Evolutionary conservation across 1,284 basidiomycete genomes (phyloP), one percentile per base, ranked within the genome.

Genomic region (Papiliotrema nemorosa): DNA sequence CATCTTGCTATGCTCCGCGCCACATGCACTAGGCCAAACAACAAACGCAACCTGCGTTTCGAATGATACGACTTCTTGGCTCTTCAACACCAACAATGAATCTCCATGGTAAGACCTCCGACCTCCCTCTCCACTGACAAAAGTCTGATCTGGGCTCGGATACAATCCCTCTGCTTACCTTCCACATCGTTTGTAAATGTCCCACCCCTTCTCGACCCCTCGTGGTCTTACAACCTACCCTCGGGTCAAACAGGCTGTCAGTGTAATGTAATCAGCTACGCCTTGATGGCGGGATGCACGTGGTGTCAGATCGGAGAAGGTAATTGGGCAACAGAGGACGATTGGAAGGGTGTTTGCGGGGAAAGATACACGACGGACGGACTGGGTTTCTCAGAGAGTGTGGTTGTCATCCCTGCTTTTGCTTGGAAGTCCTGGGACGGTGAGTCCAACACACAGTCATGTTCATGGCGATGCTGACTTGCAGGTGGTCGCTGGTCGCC

Each of bases 341-440:
- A 29, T 5, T 55, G 49, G 49, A 38, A 13, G 10, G 14, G 27
- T 27, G 21, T 10, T 2, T 55, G 53, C 27, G 34, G 34, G 3
- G 47, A 47, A 5, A 26, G 26, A 36, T 45, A 44, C 14, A 16
- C 20, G 3, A 10, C 20, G 14, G 36, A 48, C 29, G 38, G 36
- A 2, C 31, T 50, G 36, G 48, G 48, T 3, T 54, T 54, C 26
- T 24, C 37, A 3, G 52, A 54, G 43, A 22, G 20, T 16, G 48
- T 50, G 2, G 26, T 34, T 24, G 20, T 7, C 3, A 36, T 54
- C 3, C 47, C 52, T 4, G 16, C 49, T 3, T 54, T 29, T 40
- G 52, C 52, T 7, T 54, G 52, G 52, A 46, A 33, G 16, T 37
- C 48, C n/a, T 54, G 52, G 52, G 36, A 50, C 33, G 48, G 52